phyloP scores from a whole-genome alignment of 2,329 filamentous ascomycete genomes.

The Aspergillus latus region DNA sequence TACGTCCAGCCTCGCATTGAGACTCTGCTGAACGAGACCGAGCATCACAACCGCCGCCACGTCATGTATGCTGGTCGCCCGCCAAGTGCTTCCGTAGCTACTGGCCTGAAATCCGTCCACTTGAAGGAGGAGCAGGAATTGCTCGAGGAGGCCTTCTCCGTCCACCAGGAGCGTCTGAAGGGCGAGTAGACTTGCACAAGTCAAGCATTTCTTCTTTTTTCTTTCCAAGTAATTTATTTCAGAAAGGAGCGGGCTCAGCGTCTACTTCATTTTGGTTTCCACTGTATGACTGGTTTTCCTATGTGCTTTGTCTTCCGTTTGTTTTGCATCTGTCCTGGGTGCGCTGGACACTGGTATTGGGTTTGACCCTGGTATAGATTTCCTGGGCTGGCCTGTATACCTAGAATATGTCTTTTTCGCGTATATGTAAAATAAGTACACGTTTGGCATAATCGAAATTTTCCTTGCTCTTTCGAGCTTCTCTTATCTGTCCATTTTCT shows the following conservation, averaged over 20 bases:
- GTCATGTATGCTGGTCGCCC: conserved; percentile 96
- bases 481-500: not conserved
- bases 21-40: conserved; percentile 88
- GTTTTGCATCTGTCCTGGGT: conserved; percentile 21
- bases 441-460: conserved; percentile 21
- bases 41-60: conserved; percentile 88
- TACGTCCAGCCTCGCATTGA: conserved; percentile 97
- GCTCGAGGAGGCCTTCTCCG: conserved; percentile 62
- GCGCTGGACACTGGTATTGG: conserved; percentile 24
- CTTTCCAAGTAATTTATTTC: conserved; percentile 27
- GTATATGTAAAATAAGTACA: conserved; percentile 27
- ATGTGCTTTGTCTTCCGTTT: conserved; percentile 20
- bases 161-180: conserved; percentile 66
- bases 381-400: conserved; percentile 26
- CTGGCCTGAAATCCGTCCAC: conserved; percentile 84
- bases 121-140: conserved; percentile 90
- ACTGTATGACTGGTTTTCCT: conserved; percentile 31
- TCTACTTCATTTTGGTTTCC: conserved; percentile 27
- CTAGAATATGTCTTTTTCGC: conserved; percentile 25
- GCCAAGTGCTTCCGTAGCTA: conserved; percentile 90
- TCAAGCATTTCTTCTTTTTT: conserved; percentile 20
- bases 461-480: conserved; percentile 4
- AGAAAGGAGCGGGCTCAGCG: conserved; percentile 27
- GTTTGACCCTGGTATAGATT: conserved; percentile 15
- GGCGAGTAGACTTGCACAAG: conserved; percentile 52